These are phyloP conservation scores for Iris macrosiphon DNA, from an alignment of 106 monocot species.

Conservation along the genomic window DNA sequence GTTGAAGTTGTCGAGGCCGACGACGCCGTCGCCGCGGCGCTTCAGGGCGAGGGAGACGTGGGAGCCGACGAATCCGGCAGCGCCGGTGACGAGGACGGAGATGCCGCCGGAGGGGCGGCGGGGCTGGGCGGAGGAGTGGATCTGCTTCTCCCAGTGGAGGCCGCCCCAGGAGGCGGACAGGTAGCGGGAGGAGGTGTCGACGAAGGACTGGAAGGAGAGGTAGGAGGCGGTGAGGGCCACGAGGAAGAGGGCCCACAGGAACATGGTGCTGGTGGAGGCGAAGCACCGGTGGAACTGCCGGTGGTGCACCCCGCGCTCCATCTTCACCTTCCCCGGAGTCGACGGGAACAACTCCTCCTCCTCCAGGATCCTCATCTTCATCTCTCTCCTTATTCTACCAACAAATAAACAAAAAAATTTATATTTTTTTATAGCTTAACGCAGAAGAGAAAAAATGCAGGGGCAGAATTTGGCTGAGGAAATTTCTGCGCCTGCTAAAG, in stretches of 20 bases:
- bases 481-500: slow-evolving; percentile 10
- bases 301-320: slow-evolving; percentile 25
- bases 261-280: slow-evolving; percentile 36
- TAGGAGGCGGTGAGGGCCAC: slow-evolving; percentile 30
- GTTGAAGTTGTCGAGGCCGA: slow-evolving; percentile 32
- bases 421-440: background rate
- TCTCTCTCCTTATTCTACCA: background rate
- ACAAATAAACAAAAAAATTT: too few species aligned
- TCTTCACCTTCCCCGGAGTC: slow-evolving; percentile 42
- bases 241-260: slow-evolving; percentile 32
- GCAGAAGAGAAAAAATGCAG: background rate
- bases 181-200: slow-evolving; percentile 19
- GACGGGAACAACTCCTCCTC: slow-evolving; percentile 35
- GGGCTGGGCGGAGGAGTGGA: slow-evolving; percentile 13
- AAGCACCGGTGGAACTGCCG: slow-evolving; percentile 43
- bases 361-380: slow-evolving; percentile 20
- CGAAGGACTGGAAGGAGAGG: slow-evolving; percentile 28
- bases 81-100: slow-evolving; percentile 42
- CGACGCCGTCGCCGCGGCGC: slow-evolving; percentile 30
- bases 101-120: slow-evolving; percentile 23
- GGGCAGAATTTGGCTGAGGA: background rate
- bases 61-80: slow-evolving; percentile 33
- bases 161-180: slow-evolving; percentile 34
- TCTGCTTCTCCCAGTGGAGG: slow-evolving; percentile 32
- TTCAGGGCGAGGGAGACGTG: slow-evolving; percentile 32